phyloP scores from a whole-genome alignment of 179 eudicot species.

The Vitellaria paradoxa region DNA sequence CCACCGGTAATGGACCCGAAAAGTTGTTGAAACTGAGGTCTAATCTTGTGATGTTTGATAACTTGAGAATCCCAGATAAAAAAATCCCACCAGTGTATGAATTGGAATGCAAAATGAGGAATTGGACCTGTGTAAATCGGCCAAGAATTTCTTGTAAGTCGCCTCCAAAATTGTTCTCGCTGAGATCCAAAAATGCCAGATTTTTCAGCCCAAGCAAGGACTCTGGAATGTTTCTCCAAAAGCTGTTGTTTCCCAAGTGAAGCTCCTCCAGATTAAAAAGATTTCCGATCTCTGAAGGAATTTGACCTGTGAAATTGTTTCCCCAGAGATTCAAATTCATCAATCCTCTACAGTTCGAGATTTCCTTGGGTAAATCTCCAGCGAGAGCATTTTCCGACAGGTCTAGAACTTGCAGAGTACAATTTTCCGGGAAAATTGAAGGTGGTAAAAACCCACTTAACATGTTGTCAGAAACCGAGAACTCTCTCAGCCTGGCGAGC shows the following conservation, averaged over 20 bases:
- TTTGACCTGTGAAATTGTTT: constrained; percentile 54
- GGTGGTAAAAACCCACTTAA: constrained; percentile 43
- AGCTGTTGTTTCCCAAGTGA: constrained; percentile 61
- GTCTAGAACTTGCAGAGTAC: constrained; percentile 61
- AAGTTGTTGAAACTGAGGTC: constrained; percentile 80
- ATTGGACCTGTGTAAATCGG: constrained; percentile 52
- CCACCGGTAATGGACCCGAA: constrained; percentile 68
- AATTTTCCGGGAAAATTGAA: constrained; percentile 41
- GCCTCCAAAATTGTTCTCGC: constrained; percentile 60
- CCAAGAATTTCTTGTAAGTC: constrained; percentile 73
- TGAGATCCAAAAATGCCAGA: constrained; percentile 63
- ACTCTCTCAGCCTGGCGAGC: constrained; percentile 43
- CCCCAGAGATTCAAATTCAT: constrained; percentile 52
- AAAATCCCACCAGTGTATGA: constrained; percentile 53
- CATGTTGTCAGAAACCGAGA: constrained; percentile 54
- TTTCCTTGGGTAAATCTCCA: constrained; percentile 59
- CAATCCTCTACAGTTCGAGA: constrained; percentile 60
- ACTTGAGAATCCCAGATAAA: constrained; percentile 61
- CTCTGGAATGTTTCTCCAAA: constrained; percentile 67
- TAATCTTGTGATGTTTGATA: constrained; percentile 52
- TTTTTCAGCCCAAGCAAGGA: constrained; percentile 49
- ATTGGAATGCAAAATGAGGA: constrained; percentile 59
- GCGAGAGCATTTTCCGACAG: constrained; percentile 59
- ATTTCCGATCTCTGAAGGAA: constrained; percentile 71
- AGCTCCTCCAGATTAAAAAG: constrained; percentile 45